Evolutionary conservation across 768 basidiomycete genomes (phyloP).

Genomic region (Cyathus striatus): DNA sequence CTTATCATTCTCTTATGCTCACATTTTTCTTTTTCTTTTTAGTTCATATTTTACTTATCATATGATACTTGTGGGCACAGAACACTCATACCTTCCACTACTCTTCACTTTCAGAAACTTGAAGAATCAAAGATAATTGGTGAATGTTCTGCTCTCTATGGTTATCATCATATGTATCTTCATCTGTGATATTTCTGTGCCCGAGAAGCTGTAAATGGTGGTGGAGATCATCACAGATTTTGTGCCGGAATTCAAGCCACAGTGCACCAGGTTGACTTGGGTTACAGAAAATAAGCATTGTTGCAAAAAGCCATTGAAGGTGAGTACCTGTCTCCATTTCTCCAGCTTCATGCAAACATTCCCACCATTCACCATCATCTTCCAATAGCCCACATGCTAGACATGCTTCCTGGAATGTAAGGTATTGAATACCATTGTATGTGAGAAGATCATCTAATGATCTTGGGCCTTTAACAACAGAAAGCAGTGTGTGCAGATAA

Average conservation of each 20-base stretch:
- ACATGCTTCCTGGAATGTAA: conserved; percentile 27
- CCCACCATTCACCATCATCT: conserved; percentile 36
- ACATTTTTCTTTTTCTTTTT: too few relatives aligned
- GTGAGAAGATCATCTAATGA: conserved; percentile 12
- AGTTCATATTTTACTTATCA: too few relatives aligned
- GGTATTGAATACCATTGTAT: conserved; percentile 7
- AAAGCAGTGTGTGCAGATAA: conserved; percentile 28
- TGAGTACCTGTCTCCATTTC: conserved; percentile 24
- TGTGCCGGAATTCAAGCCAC: conserved; percentile 25
- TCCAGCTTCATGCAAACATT: conserved; percentile 30
- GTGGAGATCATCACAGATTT: conserved; percentile 36
- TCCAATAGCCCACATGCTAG: conserved; percentile 26
- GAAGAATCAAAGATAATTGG: too few relatives aligned
- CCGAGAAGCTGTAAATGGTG: conserved; percentile 9
- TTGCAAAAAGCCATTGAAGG: conserved; percentile 33
- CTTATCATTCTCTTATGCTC: too few relatives aligned
- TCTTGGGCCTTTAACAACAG: conserved; percentile 22
- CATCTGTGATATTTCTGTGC: conserved; percentile 14
- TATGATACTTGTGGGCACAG: too few relatives aligned
- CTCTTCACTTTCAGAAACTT: too few relatives aligned
- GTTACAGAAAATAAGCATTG: conserved; percentile 27
- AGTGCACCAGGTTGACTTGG: conserved; percentile 25
- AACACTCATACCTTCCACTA: too few relatives aligned
- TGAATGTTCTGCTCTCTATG: too few relatives aligned
- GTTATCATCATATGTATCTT: too few relatives aligned